Evolutionary conservation across 345 rosid genomes (phyloP).

Genomic region (Alliaria petiolata): DNA sequence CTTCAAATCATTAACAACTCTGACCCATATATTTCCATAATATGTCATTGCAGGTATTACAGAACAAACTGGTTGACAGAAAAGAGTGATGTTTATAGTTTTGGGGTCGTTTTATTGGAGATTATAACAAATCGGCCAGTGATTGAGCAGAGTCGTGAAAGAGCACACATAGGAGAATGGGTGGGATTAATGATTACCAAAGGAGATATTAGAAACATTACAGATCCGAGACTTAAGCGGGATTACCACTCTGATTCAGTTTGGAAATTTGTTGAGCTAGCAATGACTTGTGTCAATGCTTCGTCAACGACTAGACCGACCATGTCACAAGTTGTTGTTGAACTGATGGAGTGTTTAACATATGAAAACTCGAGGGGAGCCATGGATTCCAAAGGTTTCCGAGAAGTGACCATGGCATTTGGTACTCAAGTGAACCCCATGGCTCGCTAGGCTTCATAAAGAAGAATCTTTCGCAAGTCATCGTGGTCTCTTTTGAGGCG

Average conservation of each 20-base stretch:
- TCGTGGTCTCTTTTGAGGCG: no score
- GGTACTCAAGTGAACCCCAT: conserved; percentile 14
- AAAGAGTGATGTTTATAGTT: conserved; percentile 35
- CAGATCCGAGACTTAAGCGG: conserved; percentile 42
- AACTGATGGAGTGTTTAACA: conserved; percentile 29
- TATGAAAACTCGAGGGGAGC: background rate
- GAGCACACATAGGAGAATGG: conserved; percentile 35
- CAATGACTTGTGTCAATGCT: conserved; percentile 37
- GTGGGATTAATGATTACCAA: conserved; percentile 21
- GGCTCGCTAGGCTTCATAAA: conserved; percentile 18
- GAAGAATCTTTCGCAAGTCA: background rate
- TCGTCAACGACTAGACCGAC: conserved; percentile 33
- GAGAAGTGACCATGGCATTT: conserved; percentile 18
- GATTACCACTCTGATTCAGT: conserved; percentile 34
- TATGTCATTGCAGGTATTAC: conserved; percentile 24
- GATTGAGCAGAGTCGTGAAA: conserved; percentile 16
- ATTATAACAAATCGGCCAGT: conserved; percentile 41
- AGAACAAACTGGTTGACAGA: conserved; percentile 31
- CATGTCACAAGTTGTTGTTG: conserved; percentile 38
- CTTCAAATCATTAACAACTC: background rate
- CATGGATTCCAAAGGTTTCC: background rate
- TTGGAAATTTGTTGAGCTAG: conserved; percentile 44
- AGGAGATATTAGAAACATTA: conserved; percentile 37
- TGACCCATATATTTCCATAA: background rate
- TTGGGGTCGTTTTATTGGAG: conserved; percentile 38